Conservation (phyloP, 2,329 filamentous ascomycete species). For the Alternaria burnsii region DNA sequence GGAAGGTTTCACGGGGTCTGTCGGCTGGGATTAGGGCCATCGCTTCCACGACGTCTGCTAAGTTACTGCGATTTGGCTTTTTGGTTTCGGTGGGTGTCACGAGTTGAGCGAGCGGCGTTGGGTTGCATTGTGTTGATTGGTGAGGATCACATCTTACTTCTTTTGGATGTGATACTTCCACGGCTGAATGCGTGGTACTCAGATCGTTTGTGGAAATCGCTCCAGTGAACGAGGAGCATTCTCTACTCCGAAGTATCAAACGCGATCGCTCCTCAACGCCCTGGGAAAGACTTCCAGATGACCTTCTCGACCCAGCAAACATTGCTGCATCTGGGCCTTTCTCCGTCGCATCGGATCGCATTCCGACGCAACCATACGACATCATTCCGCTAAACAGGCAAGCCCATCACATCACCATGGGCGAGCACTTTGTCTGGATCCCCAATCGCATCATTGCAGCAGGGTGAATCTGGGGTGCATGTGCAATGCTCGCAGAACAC, state of each 20-base stretch:
- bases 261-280: constrained; percentile 1
- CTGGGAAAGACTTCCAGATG: constrained; percentile 6
- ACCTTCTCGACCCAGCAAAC: constrained; percentile 11
- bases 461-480: neutral
- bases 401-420: constrained; percentile 1
- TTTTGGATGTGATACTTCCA: constrained; percentile 6
- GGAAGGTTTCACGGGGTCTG: constrained; percentile 12
- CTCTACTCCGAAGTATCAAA: neutral
- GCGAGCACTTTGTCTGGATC: constrained; percentile 3
- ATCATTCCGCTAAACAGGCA: constrained; percentile 1
- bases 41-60: constrained; percentile 7
- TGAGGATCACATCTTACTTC: neutral
- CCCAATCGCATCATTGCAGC: neutral
- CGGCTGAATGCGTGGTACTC: constrained; percentile 10
- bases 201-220: constrained; percentile 6
- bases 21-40: constrained; percentile 19
- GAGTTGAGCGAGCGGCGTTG: constrained; percentile 9
- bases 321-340: constrained; percentile 8
- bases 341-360: constrained; percentile 4
- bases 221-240: constrained; percentile 1
- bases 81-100: constrained; percentile 9
- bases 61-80: constrained; percentile 13
- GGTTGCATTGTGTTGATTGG: constrained; percentile 6
- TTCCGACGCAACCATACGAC: neutral
- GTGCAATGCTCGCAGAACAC: neutral